A percentile compares a stretch with the other conserved stretches of the same genome.
These are phyloP conservation scores for Pleurozium schreberi DNA, from an alignment of 225 moss, liverwort and hornwort species.

Conservation along the genomic window DNA sequence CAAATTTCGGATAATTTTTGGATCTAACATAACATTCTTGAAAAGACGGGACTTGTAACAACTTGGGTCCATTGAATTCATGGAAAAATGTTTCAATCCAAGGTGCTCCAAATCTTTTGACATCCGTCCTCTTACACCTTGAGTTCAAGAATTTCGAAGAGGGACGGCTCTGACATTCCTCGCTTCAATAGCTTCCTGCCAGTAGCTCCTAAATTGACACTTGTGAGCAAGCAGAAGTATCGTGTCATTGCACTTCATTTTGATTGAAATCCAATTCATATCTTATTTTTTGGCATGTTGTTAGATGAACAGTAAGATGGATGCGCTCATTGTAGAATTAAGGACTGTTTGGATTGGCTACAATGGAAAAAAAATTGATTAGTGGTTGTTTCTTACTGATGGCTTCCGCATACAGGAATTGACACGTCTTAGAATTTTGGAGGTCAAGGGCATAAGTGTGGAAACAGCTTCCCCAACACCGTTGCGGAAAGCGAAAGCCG, in stretches of 20 bases:
- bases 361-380: not conserved
- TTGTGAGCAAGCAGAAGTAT: not conserved
- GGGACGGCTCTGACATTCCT: not conserved
- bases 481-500: not conserved
- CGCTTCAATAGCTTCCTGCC: not conserved
- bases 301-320: not conserved
- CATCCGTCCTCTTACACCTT: not conserved
- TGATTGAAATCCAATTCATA: not conserved
- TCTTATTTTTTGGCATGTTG: not conserved
- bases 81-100: not conserved
- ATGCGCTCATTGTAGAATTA: not conserved
- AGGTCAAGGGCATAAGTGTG: constrained; percentile 55
- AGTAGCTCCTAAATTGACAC: not conserved
- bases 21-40: not conserved
- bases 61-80: not conserved
- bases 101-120: not conserved
- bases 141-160: not conserved
- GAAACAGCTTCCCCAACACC: constrained; percentile 1
- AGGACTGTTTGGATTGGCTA: not conserved
- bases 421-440: constrained; percentile 67
- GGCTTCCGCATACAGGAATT: constrained; percentile 38
- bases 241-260: not conserved
- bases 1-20: not conserved
- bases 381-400: not conserved
- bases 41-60: not conserved